phyloP scores from a whole-genome alignment of 331 rosid species.

The Acacia pycnantha region DNA sequence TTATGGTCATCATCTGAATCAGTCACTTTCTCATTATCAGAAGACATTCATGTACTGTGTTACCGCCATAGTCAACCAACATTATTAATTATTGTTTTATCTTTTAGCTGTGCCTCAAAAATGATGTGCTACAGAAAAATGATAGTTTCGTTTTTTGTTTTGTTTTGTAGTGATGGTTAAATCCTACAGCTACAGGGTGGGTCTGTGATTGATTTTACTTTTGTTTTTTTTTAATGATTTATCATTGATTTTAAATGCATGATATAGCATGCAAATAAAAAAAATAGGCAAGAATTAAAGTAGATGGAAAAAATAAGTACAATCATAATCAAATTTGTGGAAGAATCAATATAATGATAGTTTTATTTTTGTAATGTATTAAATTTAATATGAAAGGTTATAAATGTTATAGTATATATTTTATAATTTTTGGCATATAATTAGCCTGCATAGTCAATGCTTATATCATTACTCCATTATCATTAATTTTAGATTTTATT shows the following conservation, averaged over 20 bases:
- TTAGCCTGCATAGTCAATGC: slow-evolving; percentile 24
- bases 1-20: not conserved
- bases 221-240: not conserved
- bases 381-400: not conserved
- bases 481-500: not conserved
- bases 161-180: not conserved
- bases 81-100: not conserved
- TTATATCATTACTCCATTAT: slow-evolving; percentile 1
- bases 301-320: not conserved
- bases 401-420: not conserved
- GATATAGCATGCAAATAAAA: not conserved
- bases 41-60: not conserved
- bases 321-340: not conserved
- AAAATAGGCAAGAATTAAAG: not conserved
- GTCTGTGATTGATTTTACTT: not conserved
- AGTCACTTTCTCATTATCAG: slow-evolving; percentile 4
- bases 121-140: not conserved
- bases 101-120: not conserved
- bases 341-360: not conserved
- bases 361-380: not conserved
- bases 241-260: not conserved
- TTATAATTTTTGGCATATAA: not conserved
- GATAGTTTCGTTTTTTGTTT: not conserved
- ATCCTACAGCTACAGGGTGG: not conserved
- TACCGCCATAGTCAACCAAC: not conserved